phyloP scores from a whole-genome alignment of 768 basidiomycete genomes.

The Phaffia tasmanica region DNA sequence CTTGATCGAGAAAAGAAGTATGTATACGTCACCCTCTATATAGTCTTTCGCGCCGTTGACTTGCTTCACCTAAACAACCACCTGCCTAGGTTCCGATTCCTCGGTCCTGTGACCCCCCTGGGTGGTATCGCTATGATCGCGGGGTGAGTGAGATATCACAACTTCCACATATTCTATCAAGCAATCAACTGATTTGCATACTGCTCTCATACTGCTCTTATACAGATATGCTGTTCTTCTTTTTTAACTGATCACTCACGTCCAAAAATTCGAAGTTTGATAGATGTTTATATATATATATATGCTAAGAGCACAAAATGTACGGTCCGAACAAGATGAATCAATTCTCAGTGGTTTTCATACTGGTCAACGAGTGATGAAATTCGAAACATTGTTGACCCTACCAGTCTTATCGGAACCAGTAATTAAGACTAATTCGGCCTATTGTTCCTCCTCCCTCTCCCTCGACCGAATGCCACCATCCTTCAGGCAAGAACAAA shows the following conservation, averaged over 20 bases:
- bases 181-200: neutral
- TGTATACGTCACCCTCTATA: neutral
- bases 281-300: too few species aligned
- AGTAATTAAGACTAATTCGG: constrained; percentile 16
- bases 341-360: too few species aligned
- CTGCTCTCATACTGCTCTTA: neutral
- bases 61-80: neutral
- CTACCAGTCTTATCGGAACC: constrained; percentile 6
- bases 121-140: constrained; percentile 17
- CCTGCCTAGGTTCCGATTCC: constrained; percentile 10
- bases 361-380: too few species aligned
- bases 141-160: neutral
- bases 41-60: neutral
- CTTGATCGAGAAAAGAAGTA: constrained; percentile 15
- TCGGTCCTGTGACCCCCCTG: constrained; percentile 18
- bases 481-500: constrained; percentile 11
- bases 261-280: too few species aligned
- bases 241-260: neutral
- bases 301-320: too few species aligned
- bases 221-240: constrained; percentile 8
- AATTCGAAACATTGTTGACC: too few species aligned
- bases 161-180: neutral
- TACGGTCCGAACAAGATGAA: too few species aligned
- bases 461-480: constrained; percentile 23
- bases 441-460: neutral